Evolutionary conservation across 805 yeast genomes (phyloP).

Genomic region (Myxozyma sirexii): DNA sequence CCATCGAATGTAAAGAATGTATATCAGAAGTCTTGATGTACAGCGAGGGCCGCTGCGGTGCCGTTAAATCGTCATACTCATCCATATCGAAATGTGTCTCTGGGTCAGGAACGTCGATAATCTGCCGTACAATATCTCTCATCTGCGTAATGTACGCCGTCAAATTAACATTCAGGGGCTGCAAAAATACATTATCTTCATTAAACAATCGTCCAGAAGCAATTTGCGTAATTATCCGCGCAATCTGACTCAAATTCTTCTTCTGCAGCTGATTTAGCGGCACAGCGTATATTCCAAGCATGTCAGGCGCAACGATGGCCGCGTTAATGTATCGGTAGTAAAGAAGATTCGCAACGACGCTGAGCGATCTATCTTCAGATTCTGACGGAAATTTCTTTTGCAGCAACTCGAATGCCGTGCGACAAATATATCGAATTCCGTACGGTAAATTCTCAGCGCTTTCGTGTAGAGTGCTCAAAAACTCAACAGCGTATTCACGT

Average conservation of each 20-base stretch:
- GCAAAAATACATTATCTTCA: constrained; percentile 63
- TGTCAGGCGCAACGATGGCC: constrained; percentile 46
- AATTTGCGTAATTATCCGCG: constrained; percentile 64
- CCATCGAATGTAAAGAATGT: constrained; percentile 46
- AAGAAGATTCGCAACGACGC: constrained; percentile 65
- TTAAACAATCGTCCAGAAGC: constrained; percentile 70
- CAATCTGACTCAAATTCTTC: constrained; percentile 59
- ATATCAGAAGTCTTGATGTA: constrained; percentile 45
- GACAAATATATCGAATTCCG: constrained; percentile 60
- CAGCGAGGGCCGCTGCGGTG: constrained; percentile 49
- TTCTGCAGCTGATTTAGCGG: constrained; percentile 42
- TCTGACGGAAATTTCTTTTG: constrained; percentile 54
- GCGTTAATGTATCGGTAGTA: constrained; percentile 43
- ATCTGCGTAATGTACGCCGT: constrained; percentile 53
- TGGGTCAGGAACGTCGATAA: constrained; percentile 59
- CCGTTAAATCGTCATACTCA: constrained; percentile 69
- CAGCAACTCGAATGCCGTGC: constrained; percentile 45
- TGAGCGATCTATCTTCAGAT: constrained; percentile 59
- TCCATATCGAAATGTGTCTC: constrained; percentile 64
- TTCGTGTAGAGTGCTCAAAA: constrained; percentile 56
- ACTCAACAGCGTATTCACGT: constrained; percentile 68
- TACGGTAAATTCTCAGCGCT: constrained; percentile 52
- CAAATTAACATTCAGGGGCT: constrained; percentile 78
- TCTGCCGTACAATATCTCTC: constrained; percentile 48
- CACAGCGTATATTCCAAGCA: constrained; percentile 53